Evolutionary conservation across 108 stramenopile genomes (phyloP).

Genomic region (Stephanodiscus minutulus): DNA sequence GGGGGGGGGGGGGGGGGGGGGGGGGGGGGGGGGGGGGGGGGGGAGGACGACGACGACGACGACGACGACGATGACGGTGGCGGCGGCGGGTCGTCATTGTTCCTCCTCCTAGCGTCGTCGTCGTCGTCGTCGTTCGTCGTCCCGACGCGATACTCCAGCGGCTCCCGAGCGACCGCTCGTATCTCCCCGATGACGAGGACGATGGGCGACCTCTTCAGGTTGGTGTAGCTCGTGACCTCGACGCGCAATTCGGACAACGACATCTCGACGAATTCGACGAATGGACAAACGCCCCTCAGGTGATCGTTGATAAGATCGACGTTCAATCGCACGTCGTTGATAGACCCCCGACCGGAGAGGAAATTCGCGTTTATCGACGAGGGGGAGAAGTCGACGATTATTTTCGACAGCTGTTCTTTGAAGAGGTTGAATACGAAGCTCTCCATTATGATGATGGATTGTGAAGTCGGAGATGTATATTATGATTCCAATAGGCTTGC

Average conservation of each 20-base stretch:
- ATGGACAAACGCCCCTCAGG: constrained; percentile 51
- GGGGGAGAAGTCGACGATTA: constrained; percentile 76
- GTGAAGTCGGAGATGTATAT: too few species aligned
- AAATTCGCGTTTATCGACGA: constrained; percentile 78
- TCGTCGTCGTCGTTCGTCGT: constrained; percentile 14
- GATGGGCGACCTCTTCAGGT: constrained; percentile 81
- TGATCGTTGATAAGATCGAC: constrained; percentile 63
- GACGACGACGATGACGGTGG: background rate
- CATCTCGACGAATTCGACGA: constrained; percentile 59
- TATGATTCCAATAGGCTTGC: too few species aligned
- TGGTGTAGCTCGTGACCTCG: constrained; percentile 76
- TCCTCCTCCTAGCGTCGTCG: too few species aligned
- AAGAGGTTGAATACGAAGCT: constrained; percentile 76
- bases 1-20: too few species aligned
- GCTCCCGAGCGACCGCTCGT: constrained; percentile 54
- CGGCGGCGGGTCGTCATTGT: too few species aligned
- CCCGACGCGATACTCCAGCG: constrained; percentile 49
- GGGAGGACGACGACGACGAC: background rate
- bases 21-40: too few species aligned
- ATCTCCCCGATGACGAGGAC: constrained; percentile 72
- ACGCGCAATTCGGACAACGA: constrained; percentile 67
- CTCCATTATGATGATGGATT: constrained; percentile 82
- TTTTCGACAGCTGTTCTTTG: constrained; percentile 77
- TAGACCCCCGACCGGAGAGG: constrained; percentile 82
- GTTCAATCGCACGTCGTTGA: constrained; percentile 65